Conservation (phyloP, 345 rosid genomes). For the Gossypium rotundifolium region DNA sequence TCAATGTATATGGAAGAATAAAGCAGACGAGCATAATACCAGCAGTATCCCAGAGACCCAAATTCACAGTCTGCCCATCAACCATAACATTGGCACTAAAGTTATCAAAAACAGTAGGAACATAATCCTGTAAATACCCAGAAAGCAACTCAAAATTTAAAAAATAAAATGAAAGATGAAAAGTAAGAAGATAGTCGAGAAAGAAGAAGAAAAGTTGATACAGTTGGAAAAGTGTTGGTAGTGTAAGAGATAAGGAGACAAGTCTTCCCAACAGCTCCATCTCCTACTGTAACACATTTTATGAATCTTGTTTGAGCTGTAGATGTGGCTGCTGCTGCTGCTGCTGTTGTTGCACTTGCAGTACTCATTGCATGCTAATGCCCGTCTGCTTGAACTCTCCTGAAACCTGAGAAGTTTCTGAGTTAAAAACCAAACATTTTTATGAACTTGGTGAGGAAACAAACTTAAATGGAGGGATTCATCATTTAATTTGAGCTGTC, state of each 20-base stretch:
- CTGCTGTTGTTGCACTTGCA: not conserved
- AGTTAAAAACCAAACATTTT: not conserved
- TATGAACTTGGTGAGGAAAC: not conserved
- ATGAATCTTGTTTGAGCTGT: constrained; percentile 57
- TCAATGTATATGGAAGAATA: not conserved
- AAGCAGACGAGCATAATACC: constrained; percentile 41
- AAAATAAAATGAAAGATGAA: not conserved
- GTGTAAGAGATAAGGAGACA: constrained; percentile 88
- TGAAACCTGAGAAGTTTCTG: not conserved
- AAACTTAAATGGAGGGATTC: constrained; percentile 4
- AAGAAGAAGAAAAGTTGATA: constrained; percentile 9
- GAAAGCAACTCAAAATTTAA: not conserved
- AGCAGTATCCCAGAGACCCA: constrained; percentile 94
- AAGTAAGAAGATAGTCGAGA: not conserved
- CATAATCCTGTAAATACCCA: constrained; percentile 42
- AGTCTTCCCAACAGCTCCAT: constrained; percentile 94
- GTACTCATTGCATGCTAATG: constrained; percentile 6
- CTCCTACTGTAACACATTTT: constrained; percentile 90
- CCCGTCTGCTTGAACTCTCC: not conserved
- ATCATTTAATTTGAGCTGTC: constrained; percentile 20
- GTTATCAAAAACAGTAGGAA: constrained; percentile 82
- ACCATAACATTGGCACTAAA: constrained; percentile 91
- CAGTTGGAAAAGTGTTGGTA: constrained; percentile 82
- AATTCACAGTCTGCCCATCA: constrained; percentile 75
- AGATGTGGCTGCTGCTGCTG: constrained; percentile 19